Conservation (phyloP, 257 asterid genomes). For the Jasminum sambac region DNA sequence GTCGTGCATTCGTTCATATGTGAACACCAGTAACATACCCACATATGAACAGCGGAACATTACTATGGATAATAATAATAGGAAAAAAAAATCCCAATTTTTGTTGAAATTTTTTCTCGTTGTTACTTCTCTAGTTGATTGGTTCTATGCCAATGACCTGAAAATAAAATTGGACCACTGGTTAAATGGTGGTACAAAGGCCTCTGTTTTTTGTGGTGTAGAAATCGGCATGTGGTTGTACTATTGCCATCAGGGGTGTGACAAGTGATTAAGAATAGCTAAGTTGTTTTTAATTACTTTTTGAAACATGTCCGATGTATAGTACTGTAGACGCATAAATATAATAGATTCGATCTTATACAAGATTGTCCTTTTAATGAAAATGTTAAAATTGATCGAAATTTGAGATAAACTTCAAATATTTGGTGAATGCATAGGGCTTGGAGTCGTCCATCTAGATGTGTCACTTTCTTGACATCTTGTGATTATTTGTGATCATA, state of each 20-base stretch:
- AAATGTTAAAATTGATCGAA: neutral
- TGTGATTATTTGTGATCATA: neutral
- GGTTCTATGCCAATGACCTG: neutral
- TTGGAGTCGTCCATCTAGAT: neutral
- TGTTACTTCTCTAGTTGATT: neutral
- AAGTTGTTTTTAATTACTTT: neutral
- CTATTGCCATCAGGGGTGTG: constrained; percentile 16
- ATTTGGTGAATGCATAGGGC: neutral
- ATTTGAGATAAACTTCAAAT: neutral
- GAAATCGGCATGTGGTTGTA: constrained; percentile 30
- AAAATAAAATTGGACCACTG: neutral
- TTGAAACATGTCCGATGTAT: neutral
- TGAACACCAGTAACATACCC: too few species aligned
- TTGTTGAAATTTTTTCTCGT: neutral
- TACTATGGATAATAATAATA: too few species aligned
- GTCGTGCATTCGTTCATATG: too few species aligned
- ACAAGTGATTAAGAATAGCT: constrained; percentile 14
- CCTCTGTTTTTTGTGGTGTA: constrained; percentile 9
- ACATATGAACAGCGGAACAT: too few species aligned
- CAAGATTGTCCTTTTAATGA: neutral
- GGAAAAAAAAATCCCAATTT: neutral
- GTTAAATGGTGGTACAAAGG: neutral
- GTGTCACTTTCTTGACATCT: neutral
- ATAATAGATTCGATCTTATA: neutral
- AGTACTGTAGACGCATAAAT: neutral